A percentile compares a stretch with the other conserved stretches of the same genome.
Evolutionary conservation across 257 asterid species (phyloP).

Genomic region (Galeopsis tetrahit): DNA sequence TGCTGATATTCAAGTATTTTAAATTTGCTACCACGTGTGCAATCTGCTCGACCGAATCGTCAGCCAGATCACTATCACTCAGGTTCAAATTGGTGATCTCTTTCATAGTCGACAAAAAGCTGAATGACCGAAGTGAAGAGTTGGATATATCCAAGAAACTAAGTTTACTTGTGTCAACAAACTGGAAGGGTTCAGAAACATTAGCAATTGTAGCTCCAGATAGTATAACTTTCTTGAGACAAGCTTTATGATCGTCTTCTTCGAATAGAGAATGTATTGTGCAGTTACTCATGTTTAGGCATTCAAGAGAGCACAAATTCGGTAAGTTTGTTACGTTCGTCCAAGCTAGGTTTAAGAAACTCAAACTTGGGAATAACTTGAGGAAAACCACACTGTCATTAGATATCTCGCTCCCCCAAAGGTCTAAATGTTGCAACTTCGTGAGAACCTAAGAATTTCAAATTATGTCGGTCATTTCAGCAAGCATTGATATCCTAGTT

Average conservation of each 20-base stretch:
- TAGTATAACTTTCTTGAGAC: slow-evolving; percentile 55
- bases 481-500: slow-evolving; percentile 7
- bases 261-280: slow-evolving; percentile 59
- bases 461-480: slow-evolving; percentile 17
- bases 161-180: slow-evolving; percentile 55
- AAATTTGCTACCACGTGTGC: slow-evolving; percentile 59
- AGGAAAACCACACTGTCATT: slow-evolving; percentile 62
- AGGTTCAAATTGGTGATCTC: slow-evolving; percentile 68
- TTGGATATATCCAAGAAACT: slow-evolving; percentile 67
- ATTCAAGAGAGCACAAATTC: slow-evolving; percentile 56
- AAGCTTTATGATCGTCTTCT: slow-evolving; percentile 57
- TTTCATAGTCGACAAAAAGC: slow-evolving; percentile 61
- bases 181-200: slow-evolving; percentile 52
- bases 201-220: slow-evolving; percentile 64
- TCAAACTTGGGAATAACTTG: slow-evolving; percentile 61
- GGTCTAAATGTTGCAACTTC: slow-evolving; percentile 71
- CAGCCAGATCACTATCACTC: slow-evolving; percentile 53
- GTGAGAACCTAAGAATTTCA: slow-evolving; percentile 59
- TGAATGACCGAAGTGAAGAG: slow-evolving; percentile 54
- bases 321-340: slow-evolving; percentile 75
- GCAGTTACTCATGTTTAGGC: slow-evolving; percentile 90
- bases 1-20: slow-evolving; percentile 66
- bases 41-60: slow-evolving; percentile 60
- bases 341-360: slow-evolving; percentile 80
- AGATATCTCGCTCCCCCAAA: slow-evolving; percentile 88